These are phyloP conservation scores for Amanita muscaria DNA, from an alignment of 768 basidiomycete species.

Conservation along the genomic window DNA sequence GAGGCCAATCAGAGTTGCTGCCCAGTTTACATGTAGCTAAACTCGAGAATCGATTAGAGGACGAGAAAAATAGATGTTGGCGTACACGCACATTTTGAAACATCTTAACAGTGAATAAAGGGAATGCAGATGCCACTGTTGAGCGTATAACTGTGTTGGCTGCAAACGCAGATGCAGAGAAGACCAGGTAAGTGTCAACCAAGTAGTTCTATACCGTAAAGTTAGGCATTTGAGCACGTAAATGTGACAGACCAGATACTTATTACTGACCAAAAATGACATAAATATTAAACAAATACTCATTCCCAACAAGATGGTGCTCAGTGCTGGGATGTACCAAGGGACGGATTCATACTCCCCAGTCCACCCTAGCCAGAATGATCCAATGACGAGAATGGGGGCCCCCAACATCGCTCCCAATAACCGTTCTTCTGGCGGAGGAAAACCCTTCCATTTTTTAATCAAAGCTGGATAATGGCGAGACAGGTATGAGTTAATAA, in stretches of 20 bases:
- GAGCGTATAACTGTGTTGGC: constrained; percentile 55
- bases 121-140: constrained; percentile 49
- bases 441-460: constrained; percentile 41
- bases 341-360: constrained; percentile 42
- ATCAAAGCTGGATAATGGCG: constrained; percentile 33
- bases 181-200: constrained; percentile 52
- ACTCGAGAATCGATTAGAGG: neutral
- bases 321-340: constrained; percentile 52
- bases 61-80: too few species aligned
- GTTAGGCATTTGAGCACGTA: neutral
- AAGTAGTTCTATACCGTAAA: constrained; percentile 39
- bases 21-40: constrained; percentile 43
- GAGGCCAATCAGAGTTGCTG: constrained; percentile 45
- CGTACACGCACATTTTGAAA: constrained; percentile 35
- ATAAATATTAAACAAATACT: constrained; percentile 51
- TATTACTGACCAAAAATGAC: constrained; percentile 38
- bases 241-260: too few species aligned
- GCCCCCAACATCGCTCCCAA: constrained; percentile 45
- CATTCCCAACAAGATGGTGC: constrained; percentile 39
- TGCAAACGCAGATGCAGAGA: constrained; percentile 54
- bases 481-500: constrained; percentile 31
- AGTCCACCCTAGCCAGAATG: constrained; percentile 66
- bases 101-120: constrained; percentile 61
- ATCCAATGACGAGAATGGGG: constrained; percentile 43
- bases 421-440: constrained; percentile 55